A percentile compares a stretch with the other conserved stretches of the same genome.
These are phyloP conservation scores for Solanum rostratum DNA, from an alignment of 257 asterid species.

Conservation along the genomic window DNA sequence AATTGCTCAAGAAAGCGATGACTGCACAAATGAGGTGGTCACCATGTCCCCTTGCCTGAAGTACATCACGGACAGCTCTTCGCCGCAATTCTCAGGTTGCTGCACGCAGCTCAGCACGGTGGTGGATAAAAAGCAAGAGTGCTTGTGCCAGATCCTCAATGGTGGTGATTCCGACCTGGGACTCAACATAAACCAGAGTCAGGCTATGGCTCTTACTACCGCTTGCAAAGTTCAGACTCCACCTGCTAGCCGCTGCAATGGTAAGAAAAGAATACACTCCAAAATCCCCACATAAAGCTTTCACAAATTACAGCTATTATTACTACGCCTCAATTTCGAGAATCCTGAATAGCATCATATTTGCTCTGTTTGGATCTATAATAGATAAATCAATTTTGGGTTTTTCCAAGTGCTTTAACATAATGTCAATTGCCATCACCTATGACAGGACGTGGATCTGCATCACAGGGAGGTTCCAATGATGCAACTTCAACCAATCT, in stretches of 20 bases:
- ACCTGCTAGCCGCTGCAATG: conserved; percentile 45
- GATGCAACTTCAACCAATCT: conserved; percentile 21
- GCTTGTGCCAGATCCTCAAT: conserved; percentile 59
- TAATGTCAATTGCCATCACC: neutral
- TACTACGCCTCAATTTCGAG: neutral
- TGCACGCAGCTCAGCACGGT: conserved; percentile 61
- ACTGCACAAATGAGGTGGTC: conserved; percentile 56
- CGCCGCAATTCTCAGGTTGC: conserved; percentile 45
- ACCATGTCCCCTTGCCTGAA: conserved; percentile 82
- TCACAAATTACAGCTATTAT: no score
- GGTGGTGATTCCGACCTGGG: conserved; percentile 54
- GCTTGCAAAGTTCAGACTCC: conserved; percentile 69
- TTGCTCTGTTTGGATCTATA: neutral
- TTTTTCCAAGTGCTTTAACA: neutral
- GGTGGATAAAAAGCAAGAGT: conserved; percentile 44
- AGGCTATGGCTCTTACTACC: conserved; percentile 48
- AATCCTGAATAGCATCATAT: neutral
- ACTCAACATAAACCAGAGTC: conserved; percentile 16
- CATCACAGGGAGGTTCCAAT: conserved; percentile 15
- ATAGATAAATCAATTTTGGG: neutral
- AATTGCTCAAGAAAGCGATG: conserved; percentile 45
- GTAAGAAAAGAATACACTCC: conserved; percentile 14
- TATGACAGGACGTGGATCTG: conserved; percentile 19
- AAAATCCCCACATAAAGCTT: neutral
- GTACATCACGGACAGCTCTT: conserved; percentile 46